Evolutionary conservation across 257 asterid genomes (phyloP), one percentile per base, ranked within the genome.

Genomic region (Penstemon eatonii): DNA sequence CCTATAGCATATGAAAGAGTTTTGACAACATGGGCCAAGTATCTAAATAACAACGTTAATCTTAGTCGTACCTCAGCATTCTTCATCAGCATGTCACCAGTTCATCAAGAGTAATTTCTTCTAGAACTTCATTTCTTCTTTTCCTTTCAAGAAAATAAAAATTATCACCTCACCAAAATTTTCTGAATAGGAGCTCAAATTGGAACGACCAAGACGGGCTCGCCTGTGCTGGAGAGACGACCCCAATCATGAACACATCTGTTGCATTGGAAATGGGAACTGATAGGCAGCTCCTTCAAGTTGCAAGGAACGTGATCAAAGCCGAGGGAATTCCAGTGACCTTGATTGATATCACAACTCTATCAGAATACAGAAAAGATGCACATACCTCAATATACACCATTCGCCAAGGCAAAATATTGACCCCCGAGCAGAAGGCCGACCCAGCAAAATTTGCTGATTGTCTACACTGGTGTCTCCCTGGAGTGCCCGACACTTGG

Each of bases 381-480:
- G 89, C 67, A 3, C 89, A 84, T 62, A 76, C 87, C 40, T 76
- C 85, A 3, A 78, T 84, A 2, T 75, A 84, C 64, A 81, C 89
- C 18, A 63, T 77, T 56, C 73, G 83, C 1, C 86, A 81, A 50
- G 85, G 85, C 15, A 81, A 75, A 36, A 74, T 79, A 66, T 67
- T 84, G 67, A 81, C 83, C 13, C 72, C 76, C 0, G 79, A 81
- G 72, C 79, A 84, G 38, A 75, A 81, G 68, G 75, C 85, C 4
- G 58, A 79, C 38, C 87, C 87, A 8, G 80, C 80, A 44, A 36
- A 6, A 4, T 84, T 43, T 53, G 85, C 86, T 12, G 87, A 84
- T 76, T 84, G 87, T 58, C 59, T 81, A 63, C 87, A 84, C 19
- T 77, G 89, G 89, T 81, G 89, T 33, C 80, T 84, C 1, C 85